These are phyloP conservation scores for Schizothecium vesticola DNA, from an alignment of 495 filamentous ascomycete genomes.

Conservation along the genomic window DNA sequence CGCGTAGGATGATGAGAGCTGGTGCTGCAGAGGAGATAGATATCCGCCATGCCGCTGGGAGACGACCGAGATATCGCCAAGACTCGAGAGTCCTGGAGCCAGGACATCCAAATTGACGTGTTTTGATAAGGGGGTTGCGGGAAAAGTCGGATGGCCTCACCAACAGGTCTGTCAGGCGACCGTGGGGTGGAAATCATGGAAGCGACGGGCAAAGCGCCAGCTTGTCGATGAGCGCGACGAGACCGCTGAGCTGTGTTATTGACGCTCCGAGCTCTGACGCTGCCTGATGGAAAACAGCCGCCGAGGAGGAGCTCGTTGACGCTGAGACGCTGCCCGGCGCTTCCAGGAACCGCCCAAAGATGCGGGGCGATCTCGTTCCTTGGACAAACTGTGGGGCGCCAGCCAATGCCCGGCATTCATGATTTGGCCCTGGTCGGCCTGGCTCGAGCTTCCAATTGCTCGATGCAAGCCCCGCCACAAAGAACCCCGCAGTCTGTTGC, in stretches of 20 bases:
- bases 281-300: neutral
- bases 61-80: neutral
- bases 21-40: neutral
- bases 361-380: neutral
- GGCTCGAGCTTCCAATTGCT: neutral
- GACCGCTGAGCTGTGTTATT: neutral
- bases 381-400: neutral
- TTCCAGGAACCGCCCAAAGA: neutral
- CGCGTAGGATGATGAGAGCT: neutral
- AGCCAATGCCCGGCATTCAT: neutral
- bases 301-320: neutral
- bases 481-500: slow-evolving; percentile 5
- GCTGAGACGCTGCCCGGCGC: neutral
- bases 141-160: neutral
- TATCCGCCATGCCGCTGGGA: neutral
- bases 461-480: neutral
- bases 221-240: neutral
- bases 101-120: neutral
- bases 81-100: neutral
- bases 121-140: neutral
- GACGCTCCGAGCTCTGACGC: neutral
- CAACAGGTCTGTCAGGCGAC: neutral
- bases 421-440: neutral
- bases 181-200: neutral
- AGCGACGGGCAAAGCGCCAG: neutral